phyloP scores from a whole-genome alignment of 2,329 filamentous ascomycete species.

The Aspergillus phoenicis region DNA sequence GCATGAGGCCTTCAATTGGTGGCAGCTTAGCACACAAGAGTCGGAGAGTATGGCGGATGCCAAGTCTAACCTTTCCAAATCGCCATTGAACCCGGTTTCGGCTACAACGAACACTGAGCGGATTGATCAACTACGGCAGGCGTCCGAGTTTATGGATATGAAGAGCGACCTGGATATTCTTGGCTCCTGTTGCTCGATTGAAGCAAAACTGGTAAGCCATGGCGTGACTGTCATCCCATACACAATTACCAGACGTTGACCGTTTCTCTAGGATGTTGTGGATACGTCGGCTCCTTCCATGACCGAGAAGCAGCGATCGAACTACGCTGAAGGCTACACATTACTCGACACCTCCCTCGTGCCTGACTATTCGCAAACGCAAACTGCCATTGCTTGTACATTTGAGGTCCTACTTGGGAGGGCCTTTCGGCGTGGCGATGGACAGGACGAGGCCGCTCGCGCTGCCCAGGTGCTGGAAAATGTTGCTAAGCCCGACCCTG shows the following conservation, averaged over 20 bases:
- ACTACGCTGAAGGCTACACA: slow-evolving; percentile 57
- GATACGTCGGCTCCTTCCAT: slow-evolving; percentile 67
- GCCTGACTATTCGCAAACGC: slow-evolving; percentile 48
- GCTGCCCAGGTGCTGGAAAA: slow-evolving; percentile 36
- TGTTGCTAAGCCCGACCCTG: slow-evolving; percentile 18
- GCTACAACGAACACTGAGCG: slow-evolving; percentile 22
- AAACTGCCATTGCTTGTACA: slow-evolving; percentile 38
- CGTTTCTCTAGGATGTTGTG: slow-evolving; percentile 49
- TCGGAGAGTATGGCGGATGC: slow-evolving; percentile 52
- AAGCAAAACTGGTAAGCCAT: slow-evolving; percentile 32
- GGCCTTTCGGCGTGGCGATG: slow-evolving; percentile 23
- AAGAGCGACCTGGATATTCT: slow-evolving; percentile 43
- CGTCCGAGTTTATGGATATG: slow-evolving; percentile 36
- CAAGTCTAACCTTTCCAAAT: background rate
- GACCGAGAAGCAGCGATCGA: slow-evolving; percentile 53
- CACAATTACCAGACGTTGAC: slow-evolving; percentile 19
- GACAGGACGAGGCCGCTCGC: slow-evolving; percentile 28
- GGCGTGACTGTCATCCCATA: background rate
- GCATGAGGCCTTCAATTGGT: slow-evolving; percentile 67
- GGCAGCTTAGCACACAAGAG: slow-evolving; percentile 65
- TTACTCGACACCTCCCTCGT: slow-evolving; percentile 56
- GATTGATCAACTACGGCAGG: slow-evolving; percentile 33
- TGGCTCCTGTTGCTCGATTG: slow-evolving; percentile 29
- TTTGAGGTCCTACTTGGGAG: slow-evolving; percentile 33
- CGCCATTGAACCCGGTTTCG: slow-evolving; percentile 3